Percentiles rank a stretch among this genome's conserved stretches.
phyloP scores from a whole-genome alignment of 164 flowering plant genomes.

The Annona squamosa region DNA sequence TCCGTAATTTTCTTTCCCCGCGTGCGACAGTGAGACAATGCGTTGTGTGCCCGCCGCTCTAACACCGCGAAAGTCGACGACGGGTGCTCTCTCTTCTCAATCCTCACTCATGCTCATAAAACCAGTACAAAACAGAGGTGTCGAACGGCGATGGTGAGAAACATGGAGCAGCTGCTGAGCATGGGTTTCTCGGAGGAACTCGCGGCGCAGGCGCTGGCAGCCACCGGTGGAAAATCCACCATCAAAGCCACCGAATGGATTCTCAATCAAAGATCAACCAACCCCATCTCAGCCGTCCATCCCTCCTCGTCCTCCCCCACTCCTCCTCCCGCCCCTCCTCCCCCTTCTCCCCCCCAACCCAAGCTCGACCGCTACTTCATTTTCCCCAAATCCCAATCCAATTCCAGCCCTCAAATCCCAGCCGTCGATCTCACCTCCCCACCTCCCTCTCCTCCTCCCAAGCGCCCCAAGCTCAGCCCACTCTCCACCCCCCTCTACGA shows the following conservation, averaged over 20 bases:
- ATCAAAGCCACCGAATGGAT: slow-evolving; percentile 78
- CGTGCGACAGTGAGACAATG: too few relatives aligned
- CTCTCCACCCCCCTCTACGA: slow-evolving; percentile 46
- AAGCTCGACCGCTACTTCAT: slow-evolving; percentile 46
- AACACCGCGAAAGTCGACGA: too few relatives aligned
- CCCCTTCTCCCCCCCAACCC: neutral
- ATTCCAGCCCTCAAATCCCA: slow-evolving; percentile 2
- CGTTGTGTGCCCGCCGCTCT: too few relatives aligned
- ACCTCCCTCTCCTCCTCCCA: slow-evolving; percentile 9
- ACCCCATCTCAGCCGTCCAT: slow-evolving; percentile 5
- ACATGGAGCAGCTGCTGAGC: slow-evolving; percentile 58
- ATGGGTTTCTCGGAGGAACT: slow-evolving; percentile 71
- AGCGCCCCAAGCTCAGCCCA: slow-evolving; percentile 19
- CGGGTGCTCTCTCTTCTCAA: too few relatives aligned
- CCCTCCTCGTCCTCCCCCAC: slow-evolving; percentile 32
- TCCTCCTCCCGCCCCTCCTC: slow-evolving; percentile 27
- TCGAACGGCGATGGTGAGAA: slow-evolving; percentile 7
- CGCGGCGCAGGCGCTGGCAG: slow-evolving; percentile 55
- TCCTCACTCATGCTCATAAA: too few relatives aligned
- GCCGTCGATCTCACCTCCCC: slow-evolving; percentile 7
- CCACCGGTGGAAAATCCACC: slow-evolving; percentile 63
- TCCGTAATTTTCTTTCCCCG: too few relatives aligned
- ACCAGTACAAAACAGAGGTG: too few relatives aligned
- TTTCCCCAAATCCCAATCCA: slow-evolving; percentile 15
- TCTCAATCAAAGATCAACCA: slow-evolving; percentile 27